Conservation (phyloP, 2,329 filamentous ascomycete genomes). For the Dendryphion nanum region DNA sequence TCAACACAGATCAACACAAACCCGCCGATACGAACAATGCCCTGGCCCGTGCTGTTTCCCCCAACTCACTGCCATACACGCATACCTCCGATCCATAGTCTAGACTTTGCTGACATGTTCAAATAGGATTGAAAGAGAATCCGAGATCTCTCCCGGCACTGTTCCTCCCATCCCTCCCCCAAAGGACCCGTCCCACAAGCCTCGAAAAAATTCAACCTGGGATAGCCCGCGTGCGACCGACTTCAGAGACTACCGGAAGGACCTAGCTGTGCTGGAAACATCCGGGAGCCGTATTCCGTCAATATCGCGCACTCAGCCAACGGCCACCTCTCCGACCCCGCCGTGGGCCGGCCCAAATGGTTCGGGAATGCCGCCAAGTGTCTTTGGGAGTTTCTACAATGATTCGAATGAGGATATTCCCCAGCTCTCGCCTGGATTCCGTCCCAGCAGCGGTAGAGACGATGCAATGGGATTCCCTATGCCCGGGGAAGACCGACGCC, state of each 20-base stretch:
- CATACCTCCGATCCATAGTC: too few species aligned
- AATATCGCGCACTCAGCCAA: constrained; percentile 57
- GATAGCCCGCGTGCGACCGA: constrained; percentile 58
- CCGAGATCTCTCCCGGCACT: constrained; percentile 43
- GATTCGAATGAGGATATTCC: constrained; percentile 69
- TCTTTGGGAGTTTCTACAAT: constrained; percentile 65
- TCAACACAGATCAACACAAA: too few species aligned
- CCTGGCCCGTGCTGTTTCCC: too few species aligned
- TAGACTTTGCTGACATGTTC: constrained; percentile 9
- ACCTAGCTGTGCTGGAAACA: constrained; percentile 66
- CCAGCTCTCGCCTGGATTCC: constrained; percentile 70
- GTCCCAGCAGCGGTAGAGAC: constrained; percentile 54
- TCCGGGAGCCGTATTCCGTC: constrained; percentile 57
- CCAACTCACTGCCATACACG: too few species aligned
- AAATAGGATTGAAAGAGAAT: constrained; percentile 45
- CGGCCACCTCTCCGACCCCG: constrained; percentile 53
- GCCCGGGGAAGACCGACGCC: constrained; percentile 69
- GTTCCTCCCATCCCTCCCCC: constrained; percentile 35
- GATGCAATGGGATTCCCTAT: constrained; percentile 47
- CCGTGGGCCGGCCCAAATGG: constrained; percentile 49
- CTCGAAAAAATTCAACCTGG: constrained; percentile 48
- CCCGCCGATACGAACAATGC: too few species aligned
- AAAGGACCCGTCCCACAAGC: constrained; percentile 33
- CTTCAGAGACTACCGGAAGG: constrained; percentile 69
- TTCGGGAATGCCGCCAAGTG: constrained; percentile 43